Evolutionary conservation across 179 eudicot species (phyloP).

Genomic region (Vitellaria paradoxa): DNA sequence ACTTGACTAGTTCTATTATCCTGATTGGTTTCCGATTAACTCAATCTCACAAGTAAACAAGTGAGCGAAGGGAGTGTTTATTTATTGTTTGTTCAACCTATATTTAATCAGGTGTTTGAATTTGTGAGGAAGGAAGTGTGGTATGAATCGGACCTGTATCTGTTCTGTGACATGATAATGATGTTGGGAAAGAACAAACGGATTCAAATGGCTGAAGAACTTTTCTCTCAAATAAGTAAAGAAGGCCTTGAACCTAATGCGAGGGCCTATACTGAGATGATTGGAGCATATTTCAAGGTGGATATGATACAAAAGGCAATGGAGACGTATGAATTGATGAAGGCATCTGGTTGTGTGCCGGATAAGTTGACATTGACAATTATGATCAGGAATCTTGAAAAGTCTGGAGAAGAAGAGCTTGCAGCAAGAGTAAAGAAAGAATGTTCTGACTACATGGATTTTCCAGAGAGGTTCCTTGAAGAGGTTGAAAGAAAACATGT

Average conservation of each 20-base stretch:
- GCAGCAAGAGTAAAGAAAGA: slow-evolving; percentile 50
- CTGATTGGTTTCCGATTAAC: too few species aligned
- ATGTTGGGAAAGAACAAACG: slow-evolving; percentile 60
- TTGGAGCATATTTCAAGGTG: slow-evolving; percentile 64
- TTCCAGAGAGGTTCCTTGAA: slow-evolving; percentile 49
- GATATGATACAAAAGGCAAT: slow-evolving; percentile 56
- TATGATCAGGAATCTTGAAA: slow-evolving; percentile 57
- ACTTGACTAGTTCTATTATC: too few species aligned
- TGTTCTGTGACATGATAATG: slow-evolving; percentile 57
- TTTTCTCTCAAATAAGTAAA: slow-evolving; percentile 44
- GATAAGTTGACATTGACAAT: slow-evolving; percentile 65
- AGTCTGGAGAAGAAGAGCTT: slow-evolving; percentile 56
- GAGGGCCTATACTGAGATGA: slow-evolving; percentile 64
- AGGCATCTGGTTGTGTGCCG: slow-evolving; percentile 56
- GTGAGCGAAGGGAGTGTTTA: too few species aligned
- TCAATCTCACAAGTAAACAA: too few species aligned
- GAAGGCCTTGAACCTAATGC: slow-evolving; percentile 67
- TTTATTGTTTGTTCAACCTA: neutral
- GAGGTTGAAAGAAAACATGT: slow-evolving; percentile 46
- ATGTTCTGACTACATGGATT: slow-evolving; percentile 49
- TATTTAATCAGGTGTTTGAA: slow-evolving; percentile 61
- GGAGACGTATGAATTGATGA: slow-evolving; percentile 59
- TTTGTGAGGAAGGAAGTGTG: slow-evolving; percentile 58
- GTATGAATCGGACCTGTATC: slow-evolving; percentile 48
- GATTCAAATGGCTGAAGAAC: slow-evolving; percentile 47